A percentile compares a stretch with the other conserved stretches of the same genome.
phyloP scores from a whole-genome alignment of 2,329 filamentous ascomycete species.

The Fonsecaea pugnacius region DNA sequence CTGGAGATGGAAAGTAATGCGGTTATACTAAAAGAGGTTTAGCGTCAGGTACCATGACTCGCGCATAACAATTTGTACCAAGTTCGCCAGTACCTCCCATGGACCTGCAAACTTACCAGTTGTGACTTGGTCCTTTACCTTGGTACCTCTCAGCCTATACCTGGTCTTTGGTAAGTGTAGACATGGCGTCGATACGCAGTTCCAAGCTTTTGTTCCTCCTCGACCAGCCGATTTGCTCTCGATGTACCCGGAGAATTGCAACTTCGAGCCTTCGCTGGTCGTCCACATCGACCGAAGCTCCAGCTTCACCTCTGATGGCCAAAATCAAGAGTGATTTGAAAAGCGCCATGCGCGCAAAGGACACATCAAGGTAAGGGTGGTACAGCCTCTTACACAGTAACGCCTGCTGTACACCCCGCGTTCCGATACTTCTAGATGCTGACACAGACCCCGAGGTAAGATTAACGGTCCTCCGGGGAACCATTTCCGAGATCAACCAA shows the following conservation, averaged over 20 bases:
- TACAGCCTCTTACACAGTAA: background rate
- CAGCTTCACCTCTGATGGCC: conserved; percentile 47
- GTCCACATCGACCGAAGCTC: conserved; percentile 43
- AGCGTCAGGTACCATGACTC: conserved; percentile 19
- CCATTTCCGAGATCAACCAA: conserved; percentile 57
- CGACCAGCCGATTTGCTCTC: conserved; percentile 23
- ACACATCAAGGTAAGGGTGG: conserved; percentile 47
- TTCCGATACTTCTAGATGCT: background rate
- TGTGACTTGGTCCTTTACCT: background rate
- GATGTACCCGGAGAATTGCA: conserved; percentile 22
- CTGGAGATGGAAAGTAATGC: conserved; percentile 12
- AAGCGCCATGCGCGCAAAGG: conserved; percentile 55
- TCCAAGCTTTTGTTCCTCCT: conserved; percentile 5
- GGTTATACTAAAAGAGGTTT: background rate
- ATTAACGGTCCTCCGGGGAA: conserved; percentile 53
- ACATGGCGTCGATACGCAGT: conserved; percentile 15
- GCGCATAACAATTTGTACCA: conserved; percentile 9
- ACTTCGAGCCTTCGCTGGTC: conserved; percentile 45
- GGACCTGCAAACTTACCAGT: background rate
- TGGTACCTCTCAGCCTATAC: background rate
- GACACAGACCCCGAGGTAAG: conserved; percentile 38
- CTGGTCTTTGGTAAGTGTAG: background rate
- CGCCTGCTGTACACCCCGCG: background rate
- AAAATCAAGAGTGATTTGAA: conserved; percentile 54
- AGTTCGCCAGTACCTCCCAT: background rate